These are phyloP conservation scores for Flaveria trinervia DNA, from an alignment of 129 eudicot species.

Conservation along the genomic window DNA sequence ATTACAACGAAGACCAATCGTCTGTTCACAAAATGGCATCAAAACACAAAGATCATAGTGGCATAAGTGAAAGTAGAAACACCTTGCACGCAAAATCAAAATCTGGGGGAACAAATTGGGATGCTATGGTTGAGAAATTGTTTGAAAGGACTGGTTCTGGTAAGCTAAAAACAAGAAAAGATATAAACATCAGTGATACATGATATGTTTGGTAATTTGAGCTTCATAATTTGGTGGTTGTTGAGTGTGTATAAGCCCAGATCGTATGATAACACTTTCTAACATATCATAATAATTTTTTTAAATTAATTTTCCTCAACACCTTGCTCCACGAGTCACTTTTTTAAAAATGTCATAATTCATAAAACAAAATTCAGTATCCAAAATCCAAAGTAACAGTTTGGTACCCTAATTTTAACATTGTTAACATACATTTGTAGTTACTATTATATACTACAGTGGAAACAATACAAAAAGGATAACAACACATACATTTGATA, in stretches of 20 bases:
- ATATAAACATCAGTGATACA: slow-evolving; percentile 12
- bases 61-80: slow-evolving; percentile 6
- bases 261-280: not conserved
- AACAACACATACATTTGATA: too few species aligned
- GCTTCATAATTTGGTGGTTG: not conserved
- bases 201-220: slow-evolving; percentile 25
- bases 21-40: slow-evolving; percentile 24
- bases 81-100: slow-evolving; percentile 10
- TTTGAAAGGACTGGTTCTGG: slow-evolving; percentile 52
- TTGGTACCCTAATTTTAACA: too few species aligned
- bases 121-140: slow-evolving; percentile 53
- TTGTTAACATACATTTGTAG: too few species aligned
- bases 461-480: too few species aligned
- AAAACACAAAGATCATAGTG: not conserved
- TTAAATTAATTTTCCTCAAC: too few species aligned
- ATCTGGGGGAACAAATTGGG: slow-evolving; percentile 47
- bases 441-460: too few species aligned
- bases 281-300: not conserved
- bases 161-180: slow-evolving; percentile 38
- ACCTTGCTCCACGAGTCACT: too few species aligned
- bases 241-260: not conserved
- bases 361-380: too few species aligned
- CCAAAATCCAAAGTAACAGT: too few species aligned
- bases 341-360: too few species aligned
- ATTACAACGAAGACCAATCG: slow-evolving; percentile 32